phyloP scores from a whole-genome alignment of 306 rosid genomes.

The Gleditsia sinensis region DNA sequence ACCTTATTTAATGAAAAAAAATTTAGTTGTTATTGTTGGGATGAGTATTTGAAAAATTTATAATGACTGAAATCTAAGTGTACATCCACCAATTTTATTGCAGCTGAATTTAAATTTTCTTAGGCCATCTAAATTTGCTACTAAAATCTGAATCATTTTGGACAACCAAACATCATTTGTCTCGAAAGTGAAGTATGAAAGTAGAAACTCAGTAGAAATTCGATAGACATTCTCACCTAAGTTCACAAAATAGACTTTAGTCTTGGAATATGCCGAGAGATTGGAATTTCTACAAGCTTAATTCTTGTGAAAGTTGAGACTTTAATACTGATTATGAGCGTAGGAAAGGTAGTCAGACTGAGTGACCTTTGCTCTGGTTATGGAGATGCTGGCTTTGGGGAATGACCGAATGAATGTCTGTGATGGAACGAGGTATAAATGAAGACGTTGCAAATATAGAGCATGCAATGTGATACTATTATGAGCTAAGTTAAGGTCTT shows the following conservation, averaged over 20 bases:
- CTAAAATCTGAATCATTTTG: constrained; percentile 12
- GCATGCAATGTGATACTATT: constrained; percentile 19
- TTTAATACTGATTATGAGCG: not conserved
- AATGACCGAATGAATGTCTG: not conserved
- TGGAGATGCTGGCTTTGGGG: not conserved
- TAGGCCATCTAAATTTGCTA: not conserved
- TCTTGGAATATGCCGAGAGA: constrained; percentile 13
- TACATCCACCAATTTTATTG: not conserved
- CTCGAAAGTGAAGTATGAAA: not conserved
- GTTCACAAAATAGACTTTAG: not conserved
- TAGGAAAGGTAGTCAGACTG: constrained; percentile 22
- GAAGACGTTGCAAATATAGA: constrained; percentile 13
- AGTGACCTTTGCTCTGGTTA: not conserved
- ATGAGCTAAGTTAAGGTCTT: constrained; percentile 20
- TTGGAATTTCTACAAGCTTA: not conserved
- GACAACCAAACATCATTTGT: not conserved
- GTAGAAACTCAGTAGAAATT: not conserved
- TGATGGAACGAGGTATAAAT: constrained; percentile 6
- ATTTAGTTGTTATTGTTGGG: too few relatives aligned
- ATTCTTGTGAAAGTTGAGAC: constrained; percentile 13
- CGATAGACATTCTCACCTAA: not conserved
- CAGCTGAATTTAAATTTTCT: constrained; percentile 4
- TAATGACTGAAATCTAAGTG: not conserved
- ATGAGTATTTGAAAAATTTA: not conserved
- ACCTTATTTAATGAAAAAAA: too few relatives aligned